phyloP scores from a whole-genome alignment of 2,329 filamentous ascomycete species.

The Lizonia empirigonia region DNA sequence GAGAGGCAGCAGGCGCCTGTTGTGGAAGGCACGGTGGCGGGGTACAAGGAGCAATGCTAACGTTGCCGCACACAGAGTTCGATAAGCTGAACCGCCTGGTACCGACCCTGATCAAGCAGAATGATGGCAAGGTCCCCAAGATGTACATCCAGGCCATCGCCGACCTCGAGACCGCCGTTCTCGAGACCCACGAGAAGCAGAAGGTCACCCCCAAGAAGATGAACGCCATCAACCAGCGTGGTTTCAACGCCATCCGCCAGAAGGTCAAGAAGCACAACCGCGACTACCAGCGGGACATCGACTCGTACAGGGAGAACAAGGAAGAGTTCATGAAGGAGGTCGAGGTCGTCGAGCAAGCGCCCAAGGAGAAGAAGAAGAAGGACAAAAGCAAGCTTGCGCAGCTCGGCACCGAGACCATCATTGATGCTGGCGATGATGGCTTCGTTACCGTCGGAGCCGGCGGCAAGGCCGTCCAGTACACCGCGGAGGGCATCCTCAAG shows the following conservation, averaged over 20 bases:
- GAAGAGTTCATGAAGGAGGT: conserved; percentile 86
- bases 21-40: conserved; percentile 13
- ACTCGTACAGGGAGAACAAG: conserved; percentile 83
- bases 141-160: conserved; percentile 90
- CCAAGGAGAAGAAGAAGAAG: conserved; percentile 42
- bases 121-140: conserved; percentile 82
- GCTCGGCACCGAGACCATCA: conserved; percentile 57
- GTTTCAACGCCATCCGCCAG: conserved; percentile 96
- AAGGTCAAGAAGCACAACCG: conserved; percentile 99
- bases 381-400: conserved; percentile 58
- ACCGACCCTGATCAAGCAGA: conserved; percentile 56
- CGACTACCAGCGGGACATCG: conserved; percentile 86
- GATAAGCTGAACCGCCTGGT: conserved; percentile 92
- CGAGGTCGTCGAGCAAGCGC: conserved; percentile 73
- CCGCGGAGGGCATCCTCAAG: conserved; percentile 97
- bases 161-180: conserved; percentile 92
- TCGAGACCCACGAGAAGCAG: conserved; percentile 91
- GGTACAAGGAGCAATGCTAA: conserved; percentile 25
- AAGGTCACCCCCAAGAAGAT: conserved; percentile 98
- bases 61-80: conserved; percentile 67
- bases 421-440: conserved; percentile 75
- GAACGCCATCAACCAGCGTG: conserved; percentile 93
- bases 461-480: conserved; percentile 88
- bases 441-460: conserved; percentile 89
- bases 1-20: neutral